These are phyloP conservation scores for Thelonectria olida DNA, from an alignment of 2,329 filamentous ascomycete genomes.

Conservation along the genomic window DNA sequence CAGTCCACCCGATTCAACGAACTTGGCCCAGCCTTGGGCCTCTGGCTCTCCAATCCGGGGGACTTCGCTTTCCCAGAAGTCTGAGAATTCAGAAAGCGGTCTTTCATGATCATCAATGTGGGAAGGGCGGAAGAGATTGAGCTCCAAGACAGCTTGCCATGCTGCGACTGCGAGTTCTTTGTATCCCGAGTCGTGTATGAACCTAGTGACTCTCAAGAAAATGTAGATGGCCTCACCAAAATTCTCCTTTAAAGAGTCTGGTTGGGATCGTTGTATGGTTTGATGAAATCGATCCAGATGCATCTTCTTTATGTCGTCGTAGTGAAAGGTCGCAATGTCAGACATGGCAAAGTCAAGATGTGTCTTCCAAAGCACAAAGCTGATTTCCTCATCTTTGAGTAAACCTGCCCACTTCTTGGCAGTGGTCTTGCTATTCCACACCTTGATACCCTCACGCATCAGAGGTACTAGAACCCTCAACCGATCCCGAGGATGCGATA, in stretches of 20 bases:
- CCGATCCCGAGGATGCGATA: conserved; percentile 55
- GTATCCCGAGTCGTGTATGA: conserved; percentile 81
- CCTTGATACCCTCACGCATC: conserved; percentile 76
- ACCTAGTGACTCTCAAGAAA: conserved; percentile 76
- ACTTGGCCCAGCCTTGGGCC: conserved; percentile 76
- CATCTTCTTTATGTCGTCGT: conserved; percentile 69
- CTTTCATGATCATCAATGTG: conserved; percentile 36
- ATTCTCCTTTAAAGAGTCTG: conserved; percentile 2
- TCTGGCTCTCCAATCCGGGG: conserved; percentile 78
- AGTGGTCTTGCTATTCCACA: conserved; percentile 75
- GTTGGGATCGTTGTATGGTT: conserved; percentile 18
- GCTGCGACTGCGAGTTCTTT: conserved; percentile 78
- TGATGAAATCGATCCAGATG: conserved; percentile 62
- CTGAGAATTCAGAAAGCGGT: conserved; percentile 61
- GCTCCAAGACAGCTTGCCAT: conserved; percentile 86
- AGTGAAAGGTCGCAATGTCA: conserved; percentile 71
- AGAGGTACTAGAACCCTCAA: conserved; percentile 72
- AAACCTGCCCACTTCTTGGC: conserved; percentile 70
- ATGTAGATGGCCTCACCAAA: conserved; percentile 66
- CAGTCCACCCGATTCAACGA: conserved; percentile 47
- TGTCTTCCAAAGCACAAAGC: conserved; percentile 74
- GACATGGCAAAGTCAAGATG: conserved; percentile 80
- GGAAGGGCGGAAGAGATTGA: conserved; percentile 69
- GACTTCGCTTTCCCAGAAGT: conserved; percentile 90
- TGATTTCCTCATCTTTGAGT: conserved; percentile 36